Evolutionary conservation across 495 filamentous ascomycete species (phyloP), one percentile per base, ranked within the genome.

Genomic region (Daldinia concentrica): DNA sequence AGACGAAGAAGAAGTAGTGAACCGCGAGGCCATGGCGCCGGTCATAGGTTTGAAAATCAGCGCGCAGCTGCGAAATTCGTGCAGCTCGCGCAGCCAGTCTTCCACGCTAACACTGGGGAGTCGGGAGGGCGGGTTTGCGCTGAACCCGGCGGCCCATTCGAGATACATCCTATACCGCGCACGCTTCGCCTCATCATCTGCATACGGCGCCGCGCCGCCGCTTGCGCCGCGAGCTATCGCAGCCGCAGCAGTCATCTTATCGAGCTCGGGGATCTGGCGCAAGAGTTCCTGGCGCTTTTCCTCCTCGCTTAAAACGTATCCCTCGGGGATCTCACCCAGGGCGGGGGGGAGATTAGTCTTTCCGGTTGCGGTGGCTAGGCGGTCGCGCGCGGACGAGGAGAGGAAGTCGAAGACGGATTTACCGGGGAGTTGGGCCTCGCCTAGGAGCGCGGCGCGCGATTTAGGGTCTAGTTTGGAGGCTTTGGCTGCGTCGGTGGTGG

Each of bases 341-440:
- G 90, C 95, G 7, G 88, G 87, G 1, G 95, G 95, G 11, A 99
- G 85, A 72, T 95, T 88, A 14, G 79, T 76, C 54, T 90, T 92
- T 1, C 93, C 93, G 8, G 93, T 93, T 3, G 89, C 88, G 54
- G 89, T 84, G 15, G 85, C 93, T 66, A 99, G 86, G 24, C 89
- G 88, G 51, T 93, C 90, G 69, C 95, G 89, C 7, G 92, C 89
- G 41, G 91, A 88, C 1, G 94, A 86, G 0, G 93, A 91, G 79
- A 99, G 87, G 82, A 91, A 98, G 78, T 98, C 94, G 77, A 98
- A 99, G 36, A 99, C 90, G 1, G 95, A 98, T 79, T 98, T 97
- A 9, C 93, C 91, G 4, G 94, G 94, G 1, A 99, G 82, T 45
- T 90, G 87, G 29, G 87, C 83, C 78, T 98, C 95, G 19, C 94